A percentile compares a stretch with the other conserved stretches of the same genome.
Evolutionary conservation across 352 stramenopile species (phyloP).

Genomic region (Sclerospora graminicola): DNA sequence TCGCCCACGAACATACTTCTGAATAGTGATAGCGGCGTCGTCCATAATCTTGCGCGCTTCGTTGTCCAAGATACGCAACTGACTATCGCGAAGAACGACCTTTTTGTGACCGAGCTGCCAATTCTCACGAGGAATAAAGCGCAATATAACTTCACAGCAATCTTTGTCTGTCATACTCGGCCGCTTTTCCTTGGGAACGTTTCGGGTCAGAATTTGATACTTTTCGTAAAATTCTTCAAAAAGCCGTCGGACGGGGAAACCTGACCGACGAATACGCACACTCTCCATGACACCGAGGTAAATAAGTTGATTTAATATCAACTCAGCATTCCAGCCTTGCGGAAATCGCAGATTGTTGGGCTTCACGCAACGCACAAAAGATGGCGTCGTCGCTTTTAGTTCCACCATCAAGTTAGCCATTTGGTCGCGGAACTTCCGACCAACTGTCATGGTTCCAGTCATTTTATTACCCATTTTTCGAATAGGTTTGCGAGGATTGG

Average conservation of each 20-base stretch:
- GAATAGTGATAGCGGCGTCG: conserved; percentile 61
- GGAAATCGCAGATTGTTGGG: conserved; percentile 86
- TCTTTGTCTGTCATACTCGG: conserved; percentile 56
- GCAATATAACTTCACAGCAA: conserved; percentile 76
- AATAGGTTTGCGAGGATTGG: conserved; percentile 57
- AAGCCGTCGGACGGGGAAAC: conserved; percentile 77
- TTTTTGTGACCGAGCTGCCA: conserved; percentile 87
- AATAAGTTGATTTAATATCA: conserved; percentile 86
- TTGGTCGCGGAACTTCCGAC: conserved; percentile 85
- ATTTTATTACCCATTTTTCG: conserved; percentile 79
- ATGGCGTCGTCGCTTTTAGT: conserved; percentile 69
- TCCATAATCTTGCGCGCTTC: conserved; percentile 81
- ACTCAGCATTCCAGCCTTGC: conserved; percentile 73
- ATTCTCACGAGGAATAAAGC: conserved; percentile 69
- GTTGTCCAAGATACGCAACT: conserved; percentile 75
- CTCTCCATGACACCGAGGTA: conserved; percentile 88
- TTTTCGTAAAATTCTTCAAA: conserved; percentile 84
- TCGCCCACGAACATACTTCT: conserved; percentile 64
- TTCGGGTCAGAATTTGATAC: conserved; percentile 79
- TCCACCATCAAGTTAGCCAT: conserved; percentile 84
- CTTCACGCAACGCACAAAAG: conserved; percentile 89
- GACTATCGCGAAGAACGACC: conserved; percentile 79
- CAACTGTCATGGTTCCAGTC: conserved; percentile 85
- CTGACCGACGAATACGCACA: conserved; percentile 80
- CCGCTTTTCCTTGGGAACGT: conserved; percentile 46